phyloP scores from a whole-genome alignment of 202 grass and related monocot genomes.

The Dendrocalamus latiflorus region DNA sequence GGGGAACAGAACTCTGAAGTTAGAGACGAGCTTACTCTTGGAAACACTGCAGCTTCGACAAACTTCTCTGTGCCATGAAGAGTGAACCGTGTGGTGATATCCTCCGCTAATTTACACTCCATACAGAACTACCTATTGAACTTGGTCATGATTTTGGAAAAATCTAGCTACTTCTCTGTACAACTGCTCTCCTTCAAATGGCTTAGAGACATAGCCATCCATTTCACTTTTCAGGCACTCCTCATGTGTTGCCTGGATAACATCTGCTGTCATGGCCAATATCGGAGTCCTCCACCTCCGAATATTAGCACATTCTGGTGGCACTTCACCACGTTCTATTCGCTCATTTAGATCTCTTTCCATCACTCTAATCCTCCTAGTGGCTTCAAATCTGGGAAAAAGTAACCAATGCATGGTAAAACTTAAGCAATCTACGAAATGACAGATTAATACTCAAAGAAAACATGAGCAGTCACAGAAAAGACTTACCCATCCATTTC shows the following conservation, averaged over 20 bases:
- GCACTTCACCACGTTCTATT: slow-evolving; percentile 51
- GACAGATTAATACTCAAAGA: not conserved
- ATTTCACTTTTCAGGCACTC: slow-evolving; percentile 77
- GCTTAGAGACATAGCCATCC: slow-evolving; percentile 98
- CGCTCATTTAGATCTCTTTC: slow-evolving; percentile 69
- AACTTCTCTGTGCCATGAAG: slow-evolving; percentile 9
- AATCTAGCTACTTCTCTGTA: slow-evolving; percentile 95
- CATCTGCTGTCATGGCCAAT: slow-evolving; percentile 97
- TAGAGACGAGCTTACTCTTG: slow-evolving; percentile 43
- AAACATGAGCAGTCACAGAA: slow-evolving; percentile 3
- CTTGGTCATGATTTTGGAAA: slow-evolving; percentile 62
- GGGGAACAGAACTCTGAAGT: slow-evolving; percentile 1
- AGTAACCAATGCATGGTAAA: not conserved
- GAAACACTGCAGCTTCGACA: slow-evolving; percentile 6
- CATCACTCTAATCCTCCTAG: slow-evolving; percentile 74
- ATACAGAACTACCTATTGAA: slow-evolving; percentile 52
- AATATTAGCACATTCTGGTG: slow-evolving; percentile 43
- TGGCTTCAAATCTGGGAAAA: slow-evolving; percentile 90
- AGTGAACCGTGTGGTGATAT: slow-evolving; percentile 30
- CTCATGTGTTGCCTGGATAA: slow-evolving; percentile 96
- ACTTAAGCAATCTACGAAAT: not conserved
- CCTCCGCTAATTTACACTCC: slow-evolving; percentile 49
- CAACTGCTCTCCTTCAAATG: slow-evolving; percentile 96
- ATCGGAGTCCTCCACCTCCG: slow-evolving; percentile 78
- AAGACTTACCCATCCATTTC: slow-evolving; percentile 90